Percentiles rank a stretch among this genome's conserved stretches.
phyloP scores from a whole-genome alignment of 345 rosid species.

The Boechera retrofracta region DNA sequence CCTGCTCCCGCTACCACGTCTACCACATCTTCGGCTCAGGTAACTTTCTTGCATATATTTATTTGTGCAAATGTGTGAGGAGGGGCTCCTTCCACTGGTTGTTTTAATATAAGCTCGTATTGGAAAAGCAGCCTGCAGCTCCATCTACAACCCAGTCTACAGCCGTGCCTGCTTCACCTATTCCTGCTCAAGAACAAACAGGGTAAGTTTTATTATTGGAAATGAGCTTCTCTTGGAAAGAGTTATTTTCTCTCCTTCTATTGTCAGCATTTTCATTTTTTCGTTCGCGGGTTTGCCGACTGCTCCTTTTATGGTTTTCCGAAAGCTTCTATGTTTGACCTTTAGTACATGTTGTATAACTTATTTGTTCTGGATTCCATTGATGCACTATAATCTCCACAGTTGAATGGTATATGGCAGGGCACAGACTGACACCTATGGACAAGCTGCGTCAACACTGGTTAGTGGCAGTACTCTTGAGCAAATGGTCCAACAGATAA shows the following conservation, averaged over 20 bases:
- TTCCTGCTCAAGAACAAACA: constrained; percentile 57
- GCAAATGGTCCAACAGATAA: constrained; percentile 75
- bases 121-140: constrained; percentile 33
- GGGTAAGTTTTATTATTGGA: constrained; percentile 51
- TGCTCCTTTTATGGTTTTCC: constrained; percentile 13
- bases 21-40: constrained; percentile 53
- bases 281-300: constrained; percentile 8
- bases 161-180: constrained; percentile 48
- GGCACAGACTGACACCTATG: constrained; percentile 62
- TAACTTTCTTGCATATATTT: constrained; percentile 24
- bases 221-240: constrained; percentile 2
- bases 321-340: constrained; percentile 9
- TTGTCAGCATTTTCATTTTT: neutral
- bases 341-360: neutral
- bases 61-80: constrained; percentile 15
- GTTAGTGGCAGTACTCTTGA: constrained; percentile 78
- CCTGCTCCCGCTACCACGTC: constrained; percentile 58
- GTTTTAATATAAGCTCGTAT: constrained; percentile 25
- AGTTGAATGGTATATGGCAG: constrained; percentile 55
- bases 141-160: constrained; percentile 45
- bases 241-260: constrained; percentile 4
- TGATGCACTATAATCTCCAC: constrained; percentile 17
- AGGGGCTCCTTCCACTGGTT: neutral
- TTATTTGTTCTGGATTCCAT: constrained; percentile 20
- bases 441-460: constrained; percentile 89